A percentile compares a stretch with the other conserved stretches of the same genome.
These are phyloP conservation scores for Hevea brasiliensis DNA, from an alignment of 345 rosid genomes.

Conservation along the genomic window DNA sequence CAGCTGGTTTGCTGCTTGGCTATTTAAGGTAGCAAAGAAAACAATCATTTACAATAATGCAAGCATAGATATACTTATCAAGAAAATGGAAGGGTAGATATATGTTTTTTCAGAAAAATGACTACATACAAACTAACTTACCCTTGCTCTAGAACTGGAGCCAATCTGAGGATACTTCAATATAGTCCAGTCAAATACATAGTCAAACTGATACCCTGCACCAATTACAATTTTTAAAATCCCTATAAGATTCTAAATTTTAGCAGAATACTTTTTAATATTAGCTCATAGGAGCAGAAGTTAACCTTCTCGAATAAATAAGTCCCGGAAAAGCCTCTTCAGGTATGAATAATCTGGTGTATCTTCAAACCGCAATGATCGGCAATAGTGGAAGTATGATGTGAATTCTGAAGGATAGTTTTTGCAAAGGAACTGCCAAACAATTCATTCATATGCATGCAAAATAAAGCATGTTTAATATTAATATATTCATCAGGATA, in stretches of 20 bases:
- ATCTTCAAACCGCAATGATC: conserved; percentile 90
- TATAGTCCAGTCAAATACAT: conserved; percentile 92
- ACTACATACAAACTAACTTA: conserved; percentile 25
- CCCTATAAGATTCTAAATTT: neutral
- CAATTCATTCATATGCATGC: neutral
- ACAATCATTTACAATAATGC: neutral
- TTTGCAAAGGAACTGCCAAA: conserved; percentile 77
- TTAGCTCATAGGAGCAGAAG: neutral
- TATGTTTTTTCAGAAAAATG: neutral
- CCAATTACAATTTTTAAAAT: conserved; percentile 18
- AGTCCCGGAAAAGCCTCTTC: conserved; percentile 87
- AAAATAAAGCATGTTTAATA: neutral
- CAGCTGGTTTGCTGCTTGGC: conserved; percentile 48
- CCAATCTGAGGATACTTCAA: conserved; percentile 82
- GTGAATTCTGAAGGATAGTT: conserved; percentile 81
- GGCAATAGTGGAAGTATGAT: conserved; percentile 92
- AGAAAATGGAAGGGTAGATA: neutral
- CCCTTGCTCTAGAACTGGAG: conserved; percentile 75
- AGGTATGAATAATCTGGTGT: conserved; percentile 94
- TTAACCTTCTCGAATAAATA: conserved; percentile 88
- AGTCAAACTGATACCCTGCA: conserved; percentile 88
- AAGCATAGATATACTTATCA: neutral
- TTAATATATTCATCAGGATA: neutral
- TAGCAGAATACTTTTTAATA: neutral
- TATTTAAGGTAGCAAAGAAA: conserved; percentile 28